These are phyloP conservation scores for Aspergillus bombycis DNA, from an alignment of 2,329 filamentous ascomycete species.

Conservation along the genomic window DNA sequence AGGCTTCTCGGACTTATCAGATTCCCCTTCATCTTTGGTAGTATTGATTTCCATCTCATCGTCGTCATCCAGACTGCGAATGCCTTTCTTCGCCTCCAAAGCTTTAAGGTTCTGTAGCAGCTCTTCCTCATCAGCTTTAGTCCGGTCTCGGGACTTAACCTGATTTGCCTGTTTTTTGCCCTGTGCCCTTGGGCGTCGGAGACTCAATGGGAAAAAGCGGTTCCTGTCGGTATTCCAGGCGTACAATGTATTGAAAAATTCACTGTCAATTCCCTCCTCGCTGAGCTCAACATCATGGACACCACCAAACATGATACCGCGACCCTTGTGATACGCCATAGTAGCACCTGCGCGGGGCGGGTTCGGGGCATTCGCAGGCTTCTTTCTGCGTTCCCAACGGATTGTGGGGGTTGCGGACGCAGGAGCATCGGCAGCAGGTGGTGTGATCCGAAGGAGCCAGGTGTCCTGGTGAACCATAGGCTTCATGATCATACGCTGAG, in stretches of 20 bases:
- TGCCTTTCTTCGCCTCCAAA: slow-evolving; percentile 72
- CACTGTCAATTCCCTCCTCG: slow-evolving; percentile 93
- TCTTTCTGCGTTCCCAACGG: slow-evolving; percentile 91
- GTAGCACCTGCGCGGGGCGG: slow-evolving; percentile 85
- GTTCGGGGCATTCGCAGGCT: slow-evolving; percentile 83
- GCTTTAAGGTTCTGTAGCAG: slow-evolving; percentile 83
- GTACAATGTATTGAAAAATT: slow-evolving; percentile 92
- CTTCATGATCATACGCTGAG: slow-evolving; percentile 72
- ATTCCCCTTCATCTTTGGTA: slow-evolving; percentile 58
- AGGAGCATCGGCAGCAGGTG: slow-evolving; percentile 68
- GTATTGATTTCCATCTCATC: slow-evolving; percentile 43
- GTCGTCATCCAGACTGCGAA: slow-evolving; percentile 56
- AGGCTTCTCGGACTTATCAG: slow-evolving; percentile 57
- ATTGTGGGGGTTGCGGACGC: slow-evolving; percentile 70
- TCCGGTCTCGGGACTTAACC: slow-evolving; percentile 65
- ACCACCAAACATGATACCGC: slow-evolving; percentile 90
- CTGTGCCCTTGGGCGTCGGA: slow-evolving; percentile 73
- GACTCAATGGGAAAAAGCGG: slow-evolving; percentile 80
- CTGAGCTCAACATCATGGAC: slow-evolving; percentile 91
- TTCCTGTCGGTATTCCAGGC: slow-evolving; percentile 97
- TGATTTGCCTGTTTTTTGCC: slow-evolving; percentile 60
- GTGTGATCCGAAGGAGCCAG: slow-evolving; percentile 83
- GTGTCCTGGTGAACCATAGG: slow-evolving; percentile 93
- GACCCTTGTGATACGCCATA: slow-evolving; percentile 91
- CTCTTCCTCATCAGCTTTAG: slow-evolving; percentile 89